A percentile compares a stretch with the other conserved stretches of the same genome.
Evolutionary conservation across 1,284 basidiomycete species (phyloP).

Genomic region (Tilletia indica): DNA sequence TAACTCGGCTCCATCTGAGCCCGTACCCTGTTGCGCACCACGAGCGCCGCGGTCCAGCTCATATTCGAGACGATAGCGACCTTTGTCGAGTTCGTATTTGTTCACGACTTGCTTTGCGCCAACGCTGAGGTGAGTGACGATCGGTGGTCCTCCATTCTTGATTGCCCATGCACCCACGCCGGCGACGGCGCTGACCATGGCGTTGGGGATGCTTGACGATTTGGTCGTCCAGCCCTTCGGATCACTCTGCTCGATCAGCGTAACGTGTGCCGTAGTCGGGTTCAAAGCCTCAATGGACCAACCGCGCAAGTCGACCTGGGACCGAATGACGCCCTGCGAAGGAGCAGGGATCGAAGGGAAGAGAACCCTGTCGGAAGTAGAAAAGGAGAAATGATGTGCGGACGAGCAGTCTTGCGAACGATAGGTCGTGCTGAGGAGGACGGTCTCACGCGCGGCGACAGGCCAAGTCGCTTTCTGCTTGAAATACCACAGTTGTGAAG

Average conservation of each 20-base stretch:
- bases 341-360: conserved; percentile 75
- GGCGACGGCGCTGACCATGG: conserved; percentile 62
- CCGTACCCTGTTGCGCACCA: conserved; percentile 33
- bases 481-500: conserved; percentile 40
- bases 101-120: conserved; percentile 74
- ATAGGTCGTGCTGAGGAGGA: conserved; percentile 91
- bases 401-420: conserved; percentile 78
- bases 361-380: conserved; percentile 79
- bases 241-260: conserved; percentile 92
- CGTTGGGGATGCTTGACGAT: conserved; percentile 61
- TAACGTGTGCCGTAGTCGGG: conserved; percentile 89
- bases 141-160: conserved; percentile 88
- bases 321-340: conserved; percentile 75
- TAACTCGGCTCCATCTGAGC: neutral
- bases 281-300: conserved; percentile 95
- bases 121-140: conserved; percentile 70
- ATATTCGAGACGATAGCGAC: conserved; percentile 80
- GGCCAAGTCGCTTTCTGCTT: conserved; percentile 44
- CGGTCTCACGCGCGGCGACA: conserved; percentile 72
- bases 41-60: conserved; percentile 62
- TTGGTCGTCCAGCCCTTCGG: conserved; percentile 97
- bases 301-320: conserved; percentile 90
- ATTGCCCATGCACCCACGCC: conserved; percentile 89
- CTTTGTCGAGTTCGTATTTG: conserved; percentile 83
- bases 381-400: conserved; percentile 93